Base-by-base conservation (phyloP, 2,329 filamentous ascomycete genomes). In the Mariannaea sp. region DNA sequence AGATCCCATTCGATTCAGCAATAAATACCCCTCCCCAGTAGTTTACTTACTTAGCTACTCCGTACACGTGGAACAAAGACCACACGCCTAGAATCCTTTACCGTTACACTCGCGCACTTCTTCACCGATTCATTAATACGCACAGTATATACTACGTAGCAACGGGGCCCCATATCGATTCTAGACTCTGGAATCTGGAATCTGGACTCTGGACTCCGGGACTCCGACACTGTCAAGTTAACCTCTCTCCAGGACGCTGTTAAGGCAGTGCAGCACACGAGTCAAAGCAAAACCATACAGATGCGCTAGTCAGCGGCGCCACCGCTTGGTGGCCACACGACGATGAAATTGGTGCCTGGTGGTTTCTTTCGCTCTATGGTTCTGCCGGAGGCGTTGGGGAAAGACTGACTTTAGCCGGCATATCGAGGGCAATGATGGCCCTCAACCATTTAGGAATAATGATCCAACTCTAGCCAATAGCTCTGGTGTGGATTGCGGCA, bases 271-370 rank as follows among this genome's bases (percentile, higher is more conserved):
- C n/a, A n/a, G n/a, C n/a, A 12, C 51, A 33, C 45, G 50, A 53
- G 51, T 54, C 45, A 54, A 49, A 32, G 26, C 24, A 17, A 7
- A 16, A 27, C 26, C 42, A 38, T 16, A 22, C n/a, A 42, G 16
- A 42, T 29, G 36, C 42, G 38, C 42, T 52, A 47, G 51, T 50
- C 39, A 59, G 46, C 53, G 52, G 49, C 59, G 56, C 60, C 56
- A 62, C 55, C 57, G 50, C 56, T 42, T 49, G 44, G 44, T 27
- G 27, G 14, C 38, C 27, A 35, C 33, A 32, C 51, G 13, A 45
- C n/a, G 45, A 49, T 45, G 27, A 33, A 26, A 35, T 24, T 16
- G 26, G 22, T 30, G 16, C 36, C 22, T 36, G n/a, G n/a, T n/a
- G n/a, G n/a, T n/a, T 38, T 33, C 32, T 27, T 12, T 42, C 10